Evolutionary conservation across 305 asterid species (phyloP).

Genomic region (Fraxinus platypoda): DNA sequence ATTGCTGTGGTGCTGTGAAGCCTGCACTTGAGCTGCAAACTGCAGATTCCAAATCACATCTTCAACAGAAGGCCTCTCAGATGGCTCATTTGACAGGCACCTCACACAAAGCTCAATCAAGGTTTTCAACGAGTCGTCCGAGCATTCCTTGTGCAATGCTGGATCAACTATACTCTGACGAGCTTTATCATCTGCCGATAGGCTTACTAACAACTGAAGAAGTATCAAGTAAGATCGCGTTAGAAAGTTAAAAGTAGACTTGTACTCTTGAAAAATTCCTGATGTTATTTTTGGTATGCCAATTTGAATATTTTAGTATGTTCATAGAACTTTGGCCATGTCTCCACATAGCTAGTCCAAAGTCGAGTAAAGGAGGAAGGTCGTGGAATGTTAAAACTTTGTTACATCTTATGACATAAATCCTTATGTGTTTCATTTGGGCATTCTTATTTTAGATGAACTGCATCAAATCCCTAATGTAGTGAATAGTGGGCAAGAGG

Average conservation of each 20-base stretch:
- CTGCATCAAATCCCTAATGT: not conserved
- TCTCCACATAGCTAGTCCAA: not conserved
- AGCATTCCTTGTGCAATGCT: slow-evolving; percentile 58
- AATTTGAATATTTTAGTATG: not conserved
- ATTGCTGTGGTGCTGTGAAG: slow-evolving; percentile 44
- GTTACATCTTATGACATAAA: not conserved
- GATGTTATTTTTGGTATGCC: not conserved
- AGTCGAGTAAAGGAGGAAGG: not conserved
- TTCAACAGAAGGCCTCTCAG: slow-evolving; percentile 72
- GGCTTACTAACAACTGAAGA: slow-evolving; percentile 57
- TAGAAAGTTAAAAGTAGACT: not conserved
- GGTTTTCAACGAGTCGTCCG: slow-evolving; percentile 65
- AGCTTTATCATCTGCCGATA: slow-evolving; percentile 46
- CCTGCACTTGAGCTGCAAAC: slow-evolving; percentile 89
- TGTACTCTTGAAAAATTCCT: not conserved
- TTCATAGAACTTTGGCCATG: not conserved
- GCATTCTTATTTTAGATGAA: not conserved
- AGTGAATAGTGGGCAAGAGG: not conserved
- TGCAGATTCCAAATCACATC: slow-evolving; percentile 87
- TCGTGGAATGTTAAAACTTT: not conserved
- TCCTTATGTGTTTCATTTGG: not conserved
- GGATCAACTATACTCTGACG: slow-evolving; percentile 72
- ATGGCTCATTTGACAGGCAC: slow-evolving; percentile 52
- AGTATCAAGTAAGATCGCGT: not conserved
- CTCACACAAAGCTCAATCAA: slow-evolving; percentile 65